Base-by-base conservation (phyloP, 1,139 yeast species). In the Pichia sp. region DNA sequence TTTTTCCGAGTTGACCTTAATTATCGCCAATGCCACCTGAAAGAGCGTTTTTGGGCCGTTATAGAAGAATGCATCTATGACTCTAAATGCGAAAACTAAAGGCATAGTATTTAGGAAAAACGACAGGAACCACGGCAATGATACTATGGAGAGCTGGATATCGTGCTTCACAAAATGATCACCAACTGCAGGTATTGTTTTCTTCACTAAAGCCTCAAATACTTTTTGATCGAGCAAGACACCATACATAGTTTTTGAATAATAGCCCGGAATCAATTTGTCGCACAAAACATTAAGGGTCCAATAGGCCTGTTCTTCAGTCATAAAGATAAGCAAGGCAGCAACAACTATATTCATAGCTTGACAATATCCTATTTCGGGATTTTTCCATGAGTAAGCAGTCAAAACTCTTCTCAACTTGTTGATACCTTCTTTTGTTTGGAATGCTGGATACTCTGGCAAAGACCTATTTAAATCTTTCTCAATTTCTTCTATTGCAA, bases 301-400 rank as follows among this genome's bases (percentile, higher is more conserved):
- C 98, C 98, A 95, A 67, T 91, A 95, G 0, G 97, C 98, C 70
- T 95, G 99, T 61, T 93, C 99, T 69, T 95, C 99, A 8, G 95
- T 87, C 87, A 91, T 92, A 69, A 87, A 92, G 54, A 95, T 93
- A 58, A 95, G 75, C 54, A 95, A 73, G 0, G 97, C 97, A 0
- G 99, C 99, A 1, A 86, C 89, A 7, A 95, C 97, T 56, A 95
- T 95, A 68, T 95, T 95, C 99, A 95, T 95, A 1, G 99, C 99
- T 69, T 95, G 99, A 69, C 99, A 95, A 70, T 95, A 95, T 0
- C 99, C 99, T 27, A 95, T 90, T 52, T 93, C 97, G 0, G 97
- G 97, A 67, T 92, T 91, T 64, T 88, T 89, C 98, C 98, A 93
- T 0, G 97, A 89, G 66, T 91, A 95, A 0, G 97, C 97, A 0